Base-by-base conservation (phyloP, 306 rosid species). In the Luffa aegyptiaca region DNA sequence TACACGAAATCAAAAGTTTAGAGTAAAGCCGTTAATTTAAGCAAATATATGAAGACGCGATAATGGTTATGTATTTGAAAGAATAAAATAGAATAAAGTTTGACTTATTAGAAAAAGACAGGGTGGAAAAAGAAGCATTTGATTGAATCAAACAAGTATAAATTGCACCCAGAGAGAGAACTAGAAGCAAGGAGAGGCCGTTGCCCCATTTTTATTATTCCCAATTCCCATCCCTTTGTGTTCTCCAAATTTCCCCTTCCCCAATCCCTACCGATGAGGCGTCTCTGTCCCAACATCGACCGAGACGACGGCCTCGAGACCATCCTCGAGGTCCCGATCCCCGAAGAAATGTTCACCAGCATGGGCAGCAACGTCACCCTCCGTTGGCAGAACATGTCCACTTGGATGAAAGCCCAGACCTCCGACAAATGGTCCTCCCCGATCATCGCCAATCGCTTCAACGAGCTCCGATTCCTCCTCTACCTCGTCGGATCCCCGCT, bases 401-500 rank as follows among this genome's bases (percentile, higher is more conserved):
- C 93, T 0, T 93, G 97, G 98, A 95, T 92, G 98, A 95, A 83
- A 81, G 93, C 88, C 31, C 98, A 95, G 74, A 90, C 91, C 5
- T 85, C 92, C 3, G 97, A 92, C 31, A 92, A 86, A 84, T 89
- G 92, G 82, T 73, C 92, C 0, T 75, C 95, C 1, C 98, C 95
- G 0, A 72, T 90, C 4, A 82, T 92, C 36, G 84, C 97, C 1
- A 85, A 87, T 45, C 93, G 97, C 0, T 84, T 92, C 39, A 92
- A 89, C 9, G 97, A 95, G 88, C 93, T 95, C 18, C 88, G 97
- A 0, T 91, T 95, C 66, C 85, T 92, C 21, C 97, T 95, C 70
- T 92, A 89, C 86, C 97, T 95, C 68, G 98, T 92, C 31, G 97
- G 96, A n/a, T 95, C 98, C 8, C 98, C 98, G 44, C 91, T 95